These are phyloP conservation scores for Erodium texanum DNA, from an alignment of 441 rosid species.

Conservation along the genomic window DNA sequence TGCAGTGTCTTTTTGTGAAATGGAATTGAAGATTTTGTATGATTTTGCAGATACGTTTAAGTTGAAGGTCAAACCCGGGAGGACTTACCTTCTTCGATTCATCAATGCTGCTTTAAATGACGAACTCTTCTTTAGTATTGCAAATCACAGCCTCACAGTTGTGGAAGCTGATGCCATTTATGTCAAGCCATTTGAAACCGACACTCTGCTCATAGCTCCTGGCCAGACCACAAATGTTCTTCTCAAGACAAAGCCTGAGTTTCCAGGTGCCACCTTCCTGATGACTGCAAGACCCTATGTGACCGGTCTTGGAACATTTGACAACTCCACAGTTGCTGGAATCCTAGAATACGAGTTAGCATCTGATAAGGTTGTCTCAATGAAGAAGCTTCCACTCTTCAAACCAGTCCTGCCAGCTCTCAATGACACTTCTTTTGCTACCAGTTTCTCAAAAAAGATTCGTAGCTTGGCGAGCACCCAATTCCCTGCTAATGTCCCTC, in stretches of 20 bases:
- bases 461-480: constrained; percentile 32
- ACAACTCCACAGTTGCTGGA: constrained; percentile 31
- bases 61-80: constrained; percentile 44
- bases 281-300: constrained; percentile 45
- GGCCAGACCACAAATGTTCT: constrained; percentile 57
- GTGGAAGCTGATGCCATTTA: constrained; percentile 56
- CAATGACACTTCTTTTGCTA: constrained; percentile 36
- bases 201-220: constrained; percentile 41
- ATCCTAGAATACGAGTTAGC: constrained; percentile 13
- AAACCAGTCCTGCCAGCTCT: constrained; percentile 35
- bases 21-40: not conserved
- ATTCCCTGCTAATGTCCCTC: constrained; percentile 46
- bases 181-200: constrained; percentile 40
- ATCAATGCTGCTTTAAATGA: constrained; percentile 38
- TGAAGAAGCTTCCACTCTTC: constrained; percentile 36
- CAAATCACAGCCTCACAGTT: constrained; percentile 51
- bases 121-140: constrained; percentile 47
- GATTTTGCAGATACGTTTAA: constrained; percentile 40
- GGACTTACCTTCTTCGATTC: constrained; percentile 49
- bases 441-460: constrained; percentile 31
- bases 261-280: constrained; percentile 32
- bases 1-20: not conserved
- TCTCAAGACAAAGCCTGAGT: constrained; percentile 31
- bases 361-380: constrained; percentile 14
- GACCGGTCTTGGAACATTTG: constrained; percentile 31